phyloP scores from a whole-genome alignment of 2,329 filamentous ascomycete genomes.

The Microcyclospora tardicrescens region DNA sequence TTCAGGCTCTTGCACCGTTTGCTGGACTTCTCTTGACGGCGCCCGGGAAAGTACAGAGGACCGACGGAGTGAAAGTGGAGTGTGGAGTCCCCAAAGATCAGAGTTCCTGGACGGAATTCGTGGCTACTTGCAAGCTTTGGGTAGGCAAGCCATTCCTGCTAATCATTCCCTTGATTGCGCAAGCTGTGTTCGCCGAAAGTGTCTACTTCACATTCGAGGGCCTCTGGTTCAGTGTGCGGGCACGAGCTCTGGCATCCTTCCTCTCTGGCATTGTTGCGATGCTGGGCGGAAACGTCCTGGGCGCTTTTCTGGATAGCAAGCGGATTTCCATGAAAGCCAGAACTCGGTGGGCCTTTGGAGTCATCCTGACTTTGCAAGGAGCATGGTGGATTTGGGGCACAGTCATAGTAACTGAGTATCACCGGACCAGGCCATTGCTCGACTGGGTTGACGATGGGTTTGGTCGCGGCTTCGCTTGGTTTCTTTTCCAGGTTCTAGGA shows the following conservation, averaged over 20 bases:
- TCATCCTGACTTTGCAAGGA: conserved; percentile 46
- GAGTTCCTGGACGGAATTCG: conserved; percentile 46
- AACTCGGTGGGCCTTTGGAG: conserved; percentile 42
- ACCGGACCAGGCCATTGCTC: too few relatives aligned
- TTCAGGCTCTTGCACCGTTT: conserved; percentile 55
- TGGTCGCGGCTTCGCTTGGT: too few relatives aligned
- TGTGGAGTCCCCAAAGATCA: conserved; percentile 40
- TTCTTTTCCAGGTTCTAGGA: too few relatives aligned
- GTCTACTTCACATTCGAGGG: conserved; percentile 52
- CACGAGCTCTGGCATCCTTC: conserved; percentile 58
- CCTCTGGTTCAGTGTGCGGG: conserved; percentile 58
- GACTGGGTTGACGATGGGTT: too few relatives aligned
- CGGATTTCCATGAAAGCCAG: conserved; percentile 41
- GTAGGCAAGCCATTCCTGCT: conserved; percentile 49
- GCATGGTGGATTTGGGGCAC: conserved; percentile 64
- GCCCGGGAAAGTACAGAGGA: conserved; percentile 50
- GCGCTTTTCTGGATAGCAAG: conserved; percentile 50
- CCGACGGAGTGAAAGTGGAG: conserved; percentile 50
- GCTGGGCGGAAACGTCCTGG: conserved; percentile 51
- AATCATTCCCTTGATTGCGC: conserved; percentile 54
- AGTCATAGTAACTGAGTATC: too few relatives aligned
- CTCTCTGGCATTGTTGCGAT: conserved; percentile 56
- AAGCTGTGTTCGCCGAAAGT: conserved; percentile 58
- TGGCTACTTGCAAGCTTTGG: conserved; percentile 46
- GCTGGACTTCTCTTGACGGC: conserved; percentile 49